phyloP scores from a whole-genome alignment of 2,329 filamentous ascomycete genomes.

The Cordyceps cicadae region DNA sequence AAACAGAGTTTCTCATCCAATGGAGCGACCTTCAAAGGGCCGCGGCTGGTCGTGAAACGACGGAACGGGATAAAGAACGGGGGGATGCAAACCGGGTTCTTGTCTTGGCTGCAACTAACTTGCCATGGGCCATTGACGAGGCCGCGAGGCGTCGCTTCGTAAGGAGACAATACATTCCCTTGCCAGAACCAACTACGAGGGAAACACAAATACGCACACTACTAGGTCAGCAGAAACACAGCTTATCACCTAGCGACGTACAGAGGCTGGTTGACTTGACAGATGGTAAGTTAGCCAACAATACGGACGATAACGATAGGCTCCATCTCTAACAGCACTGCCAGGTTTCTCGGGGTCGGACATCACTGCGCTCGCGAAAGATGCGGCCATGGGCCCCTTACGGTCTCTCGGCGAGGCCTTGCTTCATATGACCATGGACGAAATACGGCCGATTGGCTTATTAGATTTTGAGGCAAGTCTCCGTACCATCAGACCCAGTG shows the following conservation, averaged over 20 bases:
- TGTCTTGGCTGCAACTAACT: constrained; percentile 88
- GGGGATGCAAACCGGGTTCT: constrained; percentile 84
- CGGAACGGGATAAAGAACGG: constrained; percentile 55
- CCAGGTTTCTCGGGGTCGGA: constrained; percentile 95
- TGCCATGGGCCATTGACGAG: constrained; percentile 97
- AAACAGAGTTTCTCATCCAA: constrained; percentile 95
- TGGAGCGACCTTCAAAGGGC: constrained; percentile 93
- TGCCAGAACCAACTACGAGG: constrained; percentile 78
- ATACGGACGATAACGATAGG: background rate
- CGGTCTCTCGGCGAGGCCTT: constrained; percentile 83
- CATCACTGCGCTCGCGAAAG: constrained; percentile 92
- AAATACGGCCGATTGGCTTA: constrained; percentile 80
- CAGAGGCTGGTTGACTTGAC: constrained; percentile 67
- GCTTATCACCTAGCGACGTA: constrained; percentile 63
- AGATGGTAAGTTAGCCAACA: constrained; percentile 54
- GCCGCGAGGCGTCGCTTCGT: constrained; percentile 87
- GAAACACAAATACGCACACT: constrained; percentile 71
- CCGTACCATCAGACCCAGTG: constrained; percentile 77
- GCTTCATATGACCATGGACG: constrained; percentile 84
- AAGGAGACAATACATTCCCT: constrained; percentile 86
- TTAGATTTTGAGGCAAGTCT: constrained; percentile 80
- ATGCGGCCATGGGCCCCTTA: constrained; percentile 94
- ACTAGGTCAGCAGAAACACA: constrained; percentile 80
- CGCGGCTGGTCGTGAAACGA: constrained; percentile 72
- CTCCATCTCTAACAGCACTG: background rate